Evolutionary conservation across 306 rosid species (phyloP).

Genomic region (Vicia sativa): DNA sequence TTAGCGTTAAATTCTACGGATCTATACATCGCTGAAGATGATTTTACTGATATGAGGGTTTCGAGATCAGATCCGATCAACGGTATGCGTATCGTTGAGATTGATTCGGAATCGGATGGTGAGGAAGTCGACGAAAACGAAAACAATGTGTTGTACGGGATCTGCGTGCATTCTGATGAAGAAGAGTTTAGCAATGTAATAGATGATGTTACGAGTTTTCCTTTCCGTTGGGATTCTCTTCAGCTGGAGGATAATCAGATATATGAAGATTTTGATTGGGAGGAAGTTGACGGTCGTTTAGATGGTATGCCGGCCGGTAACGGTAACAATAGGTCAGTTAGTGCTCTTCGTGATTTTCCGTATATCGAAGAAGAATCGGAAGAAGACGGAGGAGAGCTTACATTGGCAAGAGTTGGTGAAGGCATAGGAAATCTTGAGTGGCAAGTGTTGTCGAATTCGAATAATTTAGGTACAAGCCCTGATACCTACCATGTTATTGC

Average conservation of each 20-base stretch:
- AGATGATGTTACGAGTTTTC: conserved; percentile 55
- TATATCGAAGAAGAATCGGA: background rate
- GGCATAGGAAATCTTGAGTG: conserved; percentile 60
- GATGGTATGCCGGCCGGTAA: conserved; percentile 47
- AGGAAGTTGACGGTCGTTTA: conserved; percentile 65
- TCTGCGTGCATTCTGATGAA: conserved; percentile 57
- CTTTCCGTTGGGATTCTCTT: conserved; percentile 73
- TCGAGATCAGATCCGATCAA: conserved; percentile 46
- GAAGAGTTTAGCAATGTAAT: conserved; percentile 42
- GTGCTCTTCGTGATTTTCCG: conserved; percentile 24
- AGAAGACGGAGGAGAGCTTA: background rate
- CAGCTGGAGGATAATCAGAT: conserved; percentile 60
- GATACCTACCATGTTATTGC: conserved; percentile 42
- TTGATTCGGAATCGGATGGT: conserved; percentile 59
- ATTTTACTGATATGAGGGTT: conserved; percentile 47
- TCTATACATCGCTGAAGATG: conserved; percentile 29
- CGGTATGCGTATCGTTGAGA: conserved; percentile 38
- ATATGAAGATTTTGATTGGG: conserved; percentile 87
- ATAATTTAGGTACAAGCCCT: conserved; percentile 46
- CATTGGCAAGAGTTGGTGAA: conserved; percentile 40
- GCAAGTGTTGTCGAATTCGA: conserved; percentile 73
- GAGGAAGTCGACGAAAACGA: conserved; percentile 58
- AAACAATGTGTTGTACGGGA: conserved; percentile 36
- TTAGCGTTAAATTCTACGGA: conserved; percentile 35
- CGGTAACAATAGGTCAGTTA: conserved; percentile 35